Conservation (phyloP, 768 basidiomycete species). For the Lactarius trivialis region DNA sequence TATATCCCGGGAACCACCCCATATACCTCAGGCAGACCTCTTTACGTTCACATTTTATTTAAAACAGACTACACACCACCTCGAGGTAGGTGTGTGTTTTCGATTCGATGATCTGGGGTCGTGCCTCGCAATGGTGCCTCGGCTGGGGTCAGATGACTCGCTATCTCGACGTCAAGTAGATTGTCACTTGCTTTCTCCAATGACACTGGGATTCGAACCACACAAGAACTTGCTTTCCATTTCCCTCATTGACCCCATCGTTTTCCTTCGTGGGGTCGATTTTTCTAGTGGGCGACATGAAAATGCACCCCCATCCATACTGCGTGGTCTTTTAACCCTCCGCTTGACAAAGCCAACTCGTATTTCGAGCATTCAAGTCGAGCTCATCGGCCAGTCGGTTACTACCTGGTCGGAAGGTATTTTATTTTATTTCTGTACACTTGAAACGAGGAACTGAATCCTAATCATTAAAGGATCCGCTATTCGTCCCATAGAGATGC, state of each 20-base stretch:
- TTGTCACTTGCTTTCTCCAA: not conserved
- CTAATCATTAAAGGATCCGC: constrained; percentile 50
- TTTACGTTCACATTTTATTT: not conserved
- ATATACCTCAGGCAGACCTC: not conserved
- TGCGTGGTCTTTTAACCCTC: constrained; percentile 61
- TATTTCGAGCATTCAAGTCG: constrained; percentile 79
- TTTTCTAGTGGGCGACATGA: constrained; percentile 31
- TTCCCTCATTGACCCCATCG: constrained; percentile 47
- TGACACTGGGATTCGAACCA: not conserved
- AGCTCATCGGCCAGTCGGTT: constrained; percentile 62
- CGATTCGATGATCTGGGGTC: not conserved
- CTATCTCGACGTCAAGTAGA: not conserved
- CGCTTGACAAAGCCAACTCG: constrained; percentile 69
- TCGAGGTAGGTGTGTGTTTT: not conserved
- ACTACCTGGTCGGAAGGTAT: constrained; percentile 86
- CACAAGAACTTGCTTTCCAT: constrained; percentile 34
- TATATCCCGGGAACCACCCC: not conserved
- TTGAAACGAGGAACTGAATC: constrained; percentile 31
- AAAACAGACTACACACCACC: not conserved
- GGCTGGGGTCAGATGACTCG: not conserved
- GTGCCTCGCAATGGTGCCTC: too few relatives aligned
- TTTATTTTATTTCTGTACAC: constrained; percentile 11
- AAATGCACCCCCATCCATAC: constrained; percentile 44
- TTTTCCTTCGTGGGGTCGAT: constrained; percentile 43
- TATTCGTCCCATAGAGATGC: constrained; percentile 33